Evolutionary conservation across 179 eudicot species (phyloP).

Genomic region (Beta corolliflora): DNA sequence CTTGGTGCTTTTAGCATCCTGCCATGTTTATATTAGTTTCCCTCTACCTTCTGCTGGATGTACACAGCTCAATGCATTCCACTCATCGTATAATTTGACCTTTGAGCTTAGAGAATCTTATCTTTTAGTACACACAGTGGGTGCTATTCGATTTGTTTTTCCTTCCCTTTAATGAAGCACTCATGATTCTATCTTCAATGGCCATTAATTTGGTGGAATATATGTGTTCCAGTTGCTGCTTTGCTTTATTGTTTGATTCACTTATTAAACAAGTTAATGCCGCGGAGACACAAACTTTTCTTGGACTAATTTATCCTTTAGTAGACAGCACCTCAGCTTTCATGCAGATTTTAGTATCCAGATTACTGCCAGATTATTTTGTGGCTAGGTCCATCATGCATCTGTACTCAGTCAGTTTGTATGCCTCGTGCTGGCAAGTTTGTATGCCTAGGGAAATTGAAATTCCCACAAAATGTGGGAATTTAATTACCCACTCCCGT

Average conservation of each 20-base stretch:
- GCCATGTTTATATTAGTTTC: neutral
- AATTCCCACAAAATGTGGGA: too few species aligned
- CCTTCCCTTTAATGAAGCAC: neutral
- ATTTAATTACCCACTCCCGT: too few species aligned
- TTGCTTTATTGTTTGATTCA: neutral
- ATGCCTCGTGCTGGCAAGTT: neutral
- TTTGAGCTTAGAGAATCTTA: neutral
- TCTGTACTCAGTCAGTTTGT: neutral
- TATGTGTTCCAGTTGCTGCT: neutral
- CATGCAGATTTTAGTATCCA: neutral
- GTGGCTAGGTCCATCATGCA: neutral
- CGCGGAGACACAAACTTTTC: neutral
- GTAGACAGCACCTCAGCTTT: neutral
- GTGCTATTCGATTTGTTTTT: neutral
- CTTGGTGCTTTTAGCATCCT: neutral
- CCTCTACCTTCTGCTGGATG: conserved; percentile 1
- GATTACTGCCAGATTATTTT: neutral
- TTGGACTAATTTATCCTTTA: neutral
- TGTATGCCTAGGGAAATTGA: too few species aligned
- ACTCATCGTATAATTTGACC: neutral
- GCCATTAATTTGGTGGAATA: neutral
- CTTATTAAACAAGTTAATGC: neutral
- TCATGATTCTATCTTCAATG: neutral
- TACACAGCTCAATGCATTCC: neutral
- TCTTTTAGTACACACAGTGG: neutral